Percentiles rank a stretch among this genome's conserved stretches.
These are phyloP conservation scores for Corylus heterophylla DNA, from an alignment of 306 rosid species.

Conservation along the genomic window DNA sequence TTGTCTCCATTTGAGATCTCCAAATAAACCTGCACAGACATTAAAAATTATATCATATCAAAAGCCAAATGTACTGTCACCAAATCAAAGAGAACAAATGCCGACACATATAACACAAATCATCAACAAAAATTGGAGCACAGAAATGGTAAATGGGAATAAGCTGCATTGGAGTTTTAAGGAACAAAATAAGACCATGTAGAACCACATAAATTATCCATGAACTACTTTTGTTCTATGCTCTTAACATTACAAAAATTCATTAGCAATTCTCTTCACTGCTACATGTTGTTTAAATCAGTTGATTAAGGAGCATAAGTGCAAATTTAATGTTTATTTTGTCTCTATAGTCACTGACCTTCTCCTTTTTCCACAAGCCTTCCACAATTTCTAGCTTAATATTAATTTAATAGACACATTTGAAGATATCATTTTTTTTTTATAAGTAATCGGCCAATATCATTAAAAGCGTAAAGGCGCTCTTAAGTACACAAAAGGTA, in stretches of 20 bases:
- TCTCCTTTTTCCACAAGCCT: background rate
- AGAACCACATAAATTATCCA: background rate
- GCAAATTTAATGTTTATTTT: background rate
- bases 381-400: background rate
- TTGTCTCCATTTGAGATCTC: constrained; percentile 81
- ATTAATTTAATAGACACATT: background rate
- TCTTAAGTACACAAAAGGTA: too few relatives aligned
- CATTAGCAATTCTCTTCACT: background rate
- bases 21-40: constrained; percentile 70
- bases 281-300: background rate
- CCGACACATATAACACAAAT: constrained; percentile 1
- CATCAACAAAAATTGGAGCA: constrained; percentile 6
- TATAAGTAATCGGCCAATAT: too few relatives aligned
- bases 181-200: background rate
- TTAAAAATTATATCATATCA: constrained; percentile 25
- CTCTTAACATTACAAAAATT: background rate
- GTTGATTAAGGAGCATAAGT: background rate
- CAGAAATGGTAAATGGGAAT: background rate
- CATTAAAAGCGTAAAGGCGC: too few relatives aligned
- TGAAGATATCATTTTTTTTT: background rate
- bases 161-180: background rate
- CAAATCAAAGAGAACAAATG: background rate
- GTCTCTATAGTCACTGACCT: background rate
- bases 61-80: constrained; percentile 15
- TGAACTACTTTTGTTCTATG: background rate